Percentiles rank a stretch among this genome's conserved stretches.
Conservation (phyloP, 805 yeast species). For the Schizosaccharomyces osmophilus region DNA sequence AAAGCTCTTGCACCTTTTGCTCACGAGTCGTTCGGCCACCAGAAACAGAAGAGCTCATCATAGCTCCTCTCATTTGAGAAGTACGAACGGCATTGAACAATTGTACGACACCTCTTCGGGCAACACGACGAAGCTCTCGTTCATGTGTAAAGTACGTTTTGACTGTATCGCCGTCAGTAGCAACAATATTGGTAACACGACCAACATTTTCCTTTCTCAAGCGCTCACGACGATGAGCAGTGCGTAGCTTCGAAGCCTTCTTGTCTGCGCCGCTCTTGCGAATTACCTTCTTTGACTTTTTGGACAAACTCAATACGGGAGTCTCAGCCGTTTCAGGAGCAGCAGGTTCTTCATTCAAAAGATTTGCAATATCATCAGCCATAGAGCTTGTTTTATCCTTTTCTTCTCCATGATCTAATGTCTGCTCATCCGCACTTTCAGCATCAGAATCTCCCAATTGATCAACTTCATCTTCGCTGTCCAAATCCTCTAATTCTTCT, state of each 20-base stretch:
- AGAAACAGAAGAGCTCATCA: neutral
- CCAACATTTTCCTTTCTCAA: neutral
- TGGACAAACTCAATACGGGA: neutral
- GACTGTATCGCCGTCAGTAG: constrained; percentile 20
- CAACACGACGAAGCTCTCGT: constrained; percentile 43
- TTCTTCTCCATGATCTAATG: neutral
- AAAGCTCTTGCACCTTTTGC: constrained; percentile 35
- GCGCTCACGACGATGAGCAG: neutral
- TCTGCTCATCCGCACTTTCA: neutral
- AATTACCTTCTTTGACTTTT: neutral
- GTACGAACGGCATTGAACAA: constrained; percentile 57
- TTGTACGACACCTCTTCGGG: constrained; percentile 64
- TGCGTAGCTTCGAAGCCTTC: neutral
- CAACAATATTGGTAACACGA: neutral
- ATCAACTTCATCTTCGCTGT: neutral
- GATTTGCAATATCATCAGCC: neutral
- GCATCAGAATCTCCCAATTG: neutral
- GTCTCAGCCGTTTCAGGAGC: neutral
- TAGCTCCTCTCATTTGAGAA: constrained; percentile 26
- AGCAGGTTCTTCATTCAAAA: neutral
- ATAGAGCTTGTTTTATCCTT: neutral
- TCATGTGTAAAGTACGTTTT: constrained; percentile 33
- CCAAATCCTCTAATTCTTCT: neutral
- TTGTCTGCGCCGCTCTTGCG: neutral
- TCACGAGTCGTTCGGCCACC: neutral